Percentiles rank a stretch among this genome's conserved stretches.
Evolutionary conservation across 2,329 filamentous ascomycete genomes (phyloP).

Genomic region (Triangularia verruculosa): DNA sequence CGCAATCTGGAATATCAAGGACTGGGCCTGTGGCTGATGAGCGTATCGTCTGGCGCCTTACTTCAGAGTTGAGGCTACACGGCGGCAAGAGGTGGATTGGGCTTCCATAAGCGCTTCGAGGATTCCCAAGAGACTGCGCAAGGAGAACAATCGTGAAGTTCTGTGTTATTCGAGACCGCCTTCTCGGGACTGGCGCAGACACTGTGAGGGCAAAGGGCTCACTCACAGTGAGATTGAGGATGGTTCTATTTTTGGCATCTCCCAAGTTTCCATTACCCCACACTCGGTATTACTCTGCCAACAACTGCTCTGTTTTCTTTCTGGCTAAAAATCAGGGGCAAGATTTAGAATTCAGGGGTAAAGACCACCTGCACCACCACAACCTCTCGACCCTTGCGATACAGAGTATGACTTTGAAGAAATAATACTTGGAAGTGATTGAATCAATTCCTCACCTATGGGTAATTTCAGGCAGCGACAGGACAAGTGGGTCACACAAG

Average conservation of each 20-base stretch:
- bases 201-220: background rate
- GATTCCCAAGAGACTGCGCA: background rate
- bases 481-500: background rate
- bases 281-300: background rate
- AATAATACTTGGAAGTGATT: background rate
- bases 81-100: background rate
- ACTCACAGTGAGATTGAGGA: background rate
- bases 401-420: too few relatives aligned
- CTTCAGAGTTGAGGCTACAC: background rate
- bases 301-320: background rate
- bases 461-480: background rate
- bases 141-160: background rate
- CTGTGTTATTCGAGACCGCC: background rate
- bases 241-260: background rate
- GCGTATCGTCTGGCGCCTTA: constrained; percentile 5
- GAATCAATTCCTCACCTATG: background rate
- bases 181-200: background rate
- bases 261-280: background rate
- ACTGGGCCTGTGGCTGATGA: background rate
- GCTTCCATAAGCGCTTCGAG: background rate
- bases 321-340: background rate
- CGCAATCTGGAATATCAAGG: background rate
- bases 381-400: background rate
- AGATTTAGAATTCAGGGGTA: background rate
- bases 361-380: background rate